A percentile compares a stretch with the other conserved stretches of the same genome.
These are phyloP conservation scores for Scedosporium minutisporum DNA, from an alignment of 2,329 filamentous ascomycete genomes.

Conservation along the genomic window DNA sequence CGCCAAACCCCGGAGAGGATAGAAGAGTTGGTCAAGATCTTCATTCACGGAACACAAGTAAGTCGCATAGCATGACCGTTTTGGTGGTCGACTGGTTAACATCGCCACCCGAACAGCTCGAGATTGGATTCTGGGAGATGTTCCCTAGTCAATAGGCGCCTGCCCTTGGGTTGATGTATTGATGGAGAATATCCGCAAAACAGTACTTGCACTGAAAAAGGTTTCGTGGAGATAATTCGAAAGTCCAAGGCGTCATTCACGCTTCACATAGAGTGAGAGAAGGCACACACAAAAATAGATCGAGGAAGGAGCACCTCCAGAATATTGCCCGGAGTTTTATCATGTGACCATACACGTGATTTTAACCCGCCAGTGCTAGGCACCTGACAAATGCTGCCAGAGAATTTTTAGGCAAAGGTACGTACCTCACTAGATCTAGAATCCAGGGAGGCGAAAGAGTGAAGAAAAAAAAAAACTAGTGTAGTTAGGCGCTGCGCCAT, in stretches of 20 bases:
- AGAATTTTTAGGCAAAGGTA: too few relatives aligned
- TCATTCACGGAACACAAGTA: constrained; percentile 78
- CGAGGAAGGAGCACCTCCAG: neutral
- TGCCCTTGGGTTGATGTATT: neutral
- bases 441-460: constrained; percentile 10
- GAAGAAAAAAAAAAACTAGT: constrained; percentile 14
- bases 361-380: too few relatives aligned
- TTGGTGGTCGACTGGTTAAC: too few relatives aligned
- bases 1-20: constrained; percentile 64
- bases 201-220: neutral
- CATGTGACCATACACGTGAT: too few relatives aligned
- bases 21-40: constrained; percentile 75
- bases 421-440: too few relatives aligned
- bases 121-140: constrained; percentile 47
- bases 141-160: constrained; percentile 22
- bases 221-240: too few relatives aligned
- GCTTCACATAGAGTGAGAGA: too few relatives aligned
- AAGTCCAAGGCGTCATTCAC: too few relatives aligned
- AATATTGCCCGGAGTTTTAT: neutral
- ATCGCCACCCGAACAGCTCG: constrained; percentile 28
- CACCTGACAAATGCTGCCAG: too few relatives aligned
- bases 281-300: too few relatives aligned
- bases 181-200: neutral
- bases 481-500: neutral
- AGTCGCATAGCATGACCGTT: constrained; percentile 15